phyloP scores from a whole-genome alignment of 164 flowering plant genomes.

The Echeveria elegans region DNA sequence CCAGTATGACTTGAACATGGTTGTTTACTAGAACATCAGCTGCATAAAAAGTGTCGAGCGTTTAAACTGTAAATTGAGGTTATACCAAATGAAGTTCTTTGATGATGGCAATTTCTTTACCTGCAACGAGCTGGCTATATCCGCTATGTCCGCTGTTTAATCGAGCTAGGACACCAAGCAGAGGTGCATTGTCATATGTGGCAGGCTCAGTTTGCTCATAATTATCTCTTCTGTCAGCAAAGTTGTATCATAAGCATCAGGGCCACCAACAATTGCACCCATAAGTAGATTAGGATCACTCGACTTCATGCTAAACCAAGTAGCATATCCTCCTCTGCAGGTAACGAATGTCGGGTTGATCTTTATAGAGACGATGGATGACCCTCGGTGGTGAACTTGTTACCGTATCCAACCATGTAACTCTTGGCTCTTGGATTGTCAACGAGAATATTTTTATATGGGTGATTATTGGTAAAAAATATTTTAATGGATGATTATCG shows the following conservation, averaged over 20 bases:
- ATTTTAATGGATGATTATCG: too few relatives aligned
- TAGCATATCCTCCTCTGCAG: slow-evolving; percentile 82
- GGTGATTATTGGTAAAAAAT: background rate
- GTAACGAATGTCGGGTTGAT: slow-evolving; percentile 45
- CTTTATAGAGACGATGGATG: slow-evolving; percentile 78
- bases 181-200: slow-evolving; percentile 90
- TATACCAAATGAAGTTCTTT: background rate
- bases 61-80: background rate
- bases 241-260: slow-evolving; percentile 88
- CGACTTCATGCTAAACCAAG: slow-evolving; percentile 59
- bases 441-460: slow-evolving; percentile 66
- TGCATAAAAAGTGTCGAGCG: background rate
- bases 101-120: slow-evolving; percentile 17
- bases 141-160: slow-evolving; percentile 49
- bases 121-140: slow-evolving; percentile 74
- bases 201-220: slow-evolving; percentile 95
- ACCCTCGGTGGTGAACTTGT: slow-evolving; percentile 74
- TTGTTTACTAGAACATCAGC: background rate
- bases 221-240: slow-evolving; percentile 77
- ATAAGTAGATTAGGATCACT: slow-evolving; percentile 74
- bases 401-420: slow-evolving; percentile 93
- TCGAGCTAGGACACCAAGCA: slow-evolving; percentile 68
- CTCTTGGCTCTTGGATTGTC: slow-evolving; percentile 80
- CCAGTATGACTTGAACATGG: background rate
- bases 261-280: slow-evolving; percentile 93